Evolutionary conservation across 2,329 filamentous ascomycete genomes (phyloP).

Genomic region (Stylonectria norvegica): DNA sequence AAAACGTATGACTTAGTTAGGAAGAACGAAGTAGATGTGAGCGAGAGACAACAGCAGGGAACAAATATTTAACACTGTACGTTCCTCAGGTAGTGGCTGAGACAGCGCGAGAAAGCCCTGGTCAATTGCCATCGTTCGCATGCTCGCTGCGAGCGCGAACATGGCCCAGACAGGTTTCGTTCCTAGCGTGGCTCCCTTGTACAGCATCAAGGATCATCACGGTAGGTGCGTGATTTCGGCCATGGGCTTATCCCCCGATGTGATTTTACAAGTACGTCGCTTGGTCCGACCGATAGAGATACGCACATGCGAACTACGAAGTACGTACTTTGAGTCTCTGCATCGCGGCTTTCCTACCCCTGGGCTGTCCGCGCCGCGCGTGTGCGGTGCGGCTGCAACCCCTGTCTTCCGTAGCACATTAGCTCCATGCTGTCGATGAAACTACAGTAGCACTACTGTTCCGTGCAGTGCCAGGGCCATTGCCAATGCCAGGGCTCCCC

Average conservation of each 20-base stretch:
- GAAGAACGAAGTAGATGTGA: not conserved
- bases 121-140: conserved; percentile 3
- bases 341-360: too few species aligned
- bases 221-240: conserved; percentile 10
- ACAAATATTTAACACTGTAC: too few species aligned
- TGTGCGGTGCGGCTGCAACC: conserved; percentile 3
- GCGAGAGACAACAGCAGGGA: conserved; percentile 1
- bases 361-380: conserved; percentile 7
- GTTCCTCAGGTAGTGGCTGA: conserved; percentile 2
- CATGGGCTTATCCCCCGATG: conserved; percentile 1
- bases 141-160: conserved; percentile 1
- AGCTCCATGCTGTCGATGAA: too few species aligned
- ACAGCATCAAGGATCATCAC: conserved; percentile 1
- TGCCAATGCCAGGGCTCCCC: not conserved
- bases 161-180: conserved; percentile 2
- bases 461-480: too few species aligned
- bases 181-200: conserved; percentile 5
- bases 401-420: conserved; percentile 8
- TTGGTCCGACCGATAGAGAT: too few species aligned
- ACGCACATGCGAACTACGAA: too few species aligned
- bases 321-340: too few species aligned
- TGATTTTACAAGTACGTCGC: too few species aligned
- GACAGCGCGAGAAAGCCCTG: conserved; percentile 2
- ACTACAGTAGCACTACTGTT: conserved; percentile 7
- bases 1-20: not conserved